Conservation (phyloP, 2,329 filamentous ascomycete species). For the Beauveria bassiana region DNA sequence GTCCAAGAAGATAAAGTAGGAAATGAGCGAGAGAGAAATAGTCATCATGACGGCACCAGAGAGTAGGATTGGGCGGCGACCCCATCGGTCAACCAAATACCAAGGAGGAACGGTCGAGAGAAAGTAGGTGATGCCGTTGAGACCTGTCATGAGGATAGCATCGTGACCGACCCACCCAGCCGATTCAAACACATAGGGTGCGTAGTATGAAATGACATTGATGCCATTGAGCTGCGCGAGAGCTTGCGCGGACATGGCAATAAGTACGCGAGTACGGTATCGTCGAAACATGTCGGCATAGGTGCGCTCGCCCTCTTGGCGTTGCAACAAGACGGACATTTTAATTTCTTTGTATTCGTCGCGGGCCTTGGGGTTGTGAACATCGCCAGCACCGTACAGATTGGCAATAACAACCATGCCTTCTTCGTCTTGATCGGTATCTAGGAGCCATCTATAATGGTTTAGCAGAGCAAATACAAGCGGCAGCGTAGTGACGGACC, state of each 20-base stretch:
- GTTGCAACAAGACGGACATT: constrained; percentile 88
- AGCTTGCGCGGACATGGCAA: constrained; percentile 96
- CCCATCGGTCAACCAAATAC: constrained; percentile 93
- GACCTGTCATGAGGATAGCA: constrained; percentile 93
- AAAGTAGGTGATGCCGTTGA: constrained; percentile 86
- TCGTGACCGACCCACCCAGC: constrained; percentile 90
- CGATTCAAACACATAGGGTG: constrained; percentile 90
- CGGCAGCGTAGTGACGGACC: constrained; percentile 44
- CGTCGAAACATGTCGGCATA: constrained; percentile 93
- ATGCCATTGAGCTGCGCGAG: constrained; percentile 97
- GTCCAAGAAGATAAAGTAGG: constrained; percentile 91
- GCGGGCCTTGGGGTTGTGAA: constrained; percentile 84
- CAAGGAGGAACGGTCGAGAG: constrained; percentile 90
- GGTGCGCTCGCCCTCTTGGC: constrained; percentile 88
- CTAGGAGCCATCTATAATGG: constrained; percentile 73
- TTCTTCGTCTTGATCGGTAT: constrained; percentile 97
- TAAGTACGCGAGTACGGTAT: constrained; percentile 88
- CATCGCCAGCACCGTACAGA: constrained; percentile 89
- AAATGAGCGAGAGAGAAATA: constrained; percentile 78
- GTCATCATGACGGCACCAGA: constrained; percentile 87
- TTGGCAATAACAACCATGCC: constrained; percentile 98
- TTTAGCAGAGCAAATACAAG: constrained; percentile 21
- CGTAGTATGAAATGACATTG: constrained; percentile 99
- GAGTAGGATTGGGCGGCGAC: constrained; percentile 79
- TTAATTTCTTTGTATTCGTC: constrained; percentile 99